Evolutionary conservation across 73 alveolate genomes (phyloP).

Genomic region (Paramecium sonneborni): DNA sequence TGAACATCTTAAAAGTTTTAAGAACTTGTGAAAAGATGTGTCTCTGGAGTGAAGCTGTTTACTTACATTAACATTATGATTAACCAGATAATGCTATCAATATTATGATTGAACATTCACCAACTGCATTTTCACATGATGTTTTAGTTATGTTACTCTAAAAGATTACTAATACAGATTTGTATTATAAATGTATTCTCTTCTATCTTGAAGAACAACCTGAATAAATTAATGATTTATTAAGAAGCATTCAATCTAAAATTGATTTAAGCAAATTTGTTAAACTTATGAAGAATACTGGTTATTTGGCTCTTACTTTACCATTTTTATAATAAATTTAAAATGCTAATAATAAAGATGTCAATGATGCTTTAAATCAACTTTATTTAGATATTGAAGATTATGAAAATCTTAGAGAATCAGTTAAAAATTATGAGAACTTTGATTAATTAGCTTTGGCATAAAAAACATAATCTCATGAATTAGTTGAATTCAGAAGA

Average conservation of each 20-base stretch:
- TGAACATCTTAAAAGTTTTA: constrained; percentile 93
- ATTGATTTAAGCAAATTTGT: constrained; percentile 95
- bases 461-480: constrained; percentile 89
- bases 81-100: constrained; percentile 96
- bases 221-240: constrained; percentile 93
- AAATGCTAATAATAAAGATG: constrained; percentile 91
- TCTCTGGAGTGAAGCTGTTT: constrained; percentile 98
- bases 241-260: constrained; percentile 89
- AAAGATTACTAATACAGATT: constrained; percentile 93
- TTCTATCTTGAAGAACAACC: constrained; percentile 98
- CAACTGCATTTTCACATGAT: constrained; percentile 96
- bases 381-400: constrained; percentile 96
- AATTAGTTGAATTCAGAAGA: constrained; percentile 96
- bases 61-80: constrained; percentile 94
- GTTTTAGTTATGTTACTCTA: constrained; percentile 86
- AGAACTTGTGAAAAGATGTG: constrained; percentile 96
- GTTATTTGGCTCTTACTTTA: constrained; percentile 87
- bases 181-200: constrained; percentile 93
- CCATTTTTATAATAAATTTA: constrained; percentile 95
- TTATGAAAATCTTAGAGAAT: constrained; percentile 89
- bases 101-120: constrained; percentile 98
- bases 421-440: constrained; percentile 90
- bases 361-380: constrained; percentile 97
- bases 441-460: constrained; percentile 95
- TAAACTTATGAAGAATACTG: constrained; percentile 86